Evolutionary conservation across 768 basidiomycete species (phyloP).

Genomic region (Naganishia randhawae): DNA sequence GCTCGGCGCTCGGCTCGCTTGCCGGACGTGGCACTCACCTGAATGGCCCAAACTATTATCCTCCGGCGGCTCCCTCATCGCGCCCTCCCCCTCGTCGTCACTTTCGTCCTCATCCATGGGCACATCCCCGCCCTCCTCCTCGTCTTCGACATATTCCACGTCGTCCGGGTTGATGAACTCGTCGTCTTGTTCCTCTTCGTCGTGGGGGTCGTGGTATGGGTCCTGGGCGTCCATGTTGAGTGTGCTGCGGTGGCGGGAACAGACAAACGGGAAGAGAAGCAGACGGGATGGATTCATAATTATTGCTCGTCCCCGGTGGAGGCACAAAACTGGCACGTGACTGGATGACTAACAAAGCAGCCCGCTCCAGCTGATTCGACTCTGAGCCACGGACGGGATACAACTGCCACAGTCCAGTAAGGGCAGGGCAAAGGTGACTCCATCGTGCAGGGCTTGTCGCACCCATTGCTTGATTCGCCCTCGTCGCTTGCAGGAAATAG

Average conservation of each 20-base stretch:
- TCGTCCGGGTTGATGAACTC: conserved; percentile 28
- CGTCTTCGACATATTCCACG: conserved; percentile 21
- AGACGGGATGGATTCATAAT: neutral
- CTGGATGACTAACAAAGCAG: no score
- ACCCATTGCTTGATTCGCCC: no score
- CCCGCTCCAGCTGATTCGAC: no score
- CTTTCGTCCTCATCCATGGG: conserved; percentile 37
- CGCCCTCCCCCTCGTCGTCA: conserved; percentile 54
- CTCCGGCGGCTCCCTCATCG: conserved; percentile 54
- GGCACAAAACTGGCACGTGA: conserved; percentile 4
- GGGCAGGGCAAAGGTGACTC: no score
- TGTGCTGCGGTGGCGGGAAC: neutral
- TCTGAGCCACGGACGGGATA: neutral
- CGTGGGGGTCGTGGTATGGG: conserved; percentile 4
- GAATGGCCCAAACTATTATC: conserved; percentile 35
- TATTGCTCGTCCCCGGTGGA: neutral
- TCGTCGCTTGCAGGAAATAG: no score
- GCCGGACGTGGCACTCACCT: conserved; percentile 25
- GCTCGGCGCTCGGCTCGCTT: no score
- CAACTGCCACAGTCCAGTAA: no score
- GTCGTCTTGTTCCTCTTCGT: conserved; percentile 20
- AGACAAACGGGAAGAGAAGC: neutral
- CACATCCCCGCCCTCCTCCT: conserved; percentile 36
- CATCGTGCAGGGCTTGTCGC: no score
- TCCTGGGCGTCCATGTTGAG: conserved; percentile 4